phyloP scores from a whole-genome alignment of 2,329 filamentous ascomycete genomes.

The Ilyonectria sp. region DNA sequence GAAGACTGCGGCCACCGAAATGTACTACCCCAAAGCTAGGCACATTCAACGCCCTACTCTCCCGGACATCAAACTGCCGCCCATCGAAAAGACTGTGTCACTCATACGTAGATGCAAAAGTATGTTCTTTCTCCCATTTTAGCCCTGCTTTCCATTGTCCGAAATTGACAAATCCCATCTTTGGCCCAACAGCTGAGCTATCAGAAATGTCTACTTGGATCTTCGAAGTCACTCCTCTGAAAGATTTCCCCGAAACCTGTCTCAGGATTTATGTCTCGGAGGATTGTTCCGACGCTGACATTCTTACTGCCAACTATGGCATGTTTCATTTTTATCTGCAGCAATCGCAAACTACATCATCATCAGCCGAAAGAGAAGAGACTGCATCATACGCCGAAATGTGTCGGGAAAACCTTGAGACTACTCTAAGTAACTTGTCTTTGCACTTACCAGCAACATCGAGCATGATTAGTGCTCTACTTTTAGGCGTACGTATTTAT shows the following conservation, averaged over 20 bases:
- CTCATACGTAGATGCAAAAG: slow-evolving; percentile 40
- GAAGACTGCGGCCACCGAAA: slow-evolving; percentile 45
- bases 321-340: slow-evolving; percentile 51
- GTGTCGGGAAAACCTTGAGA: slow-evolving; percentile 51
- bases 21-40: slow-evolving; percentile 44
- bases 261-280: slow-evolving; percentile 52
- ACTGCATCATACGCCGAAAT: slow-evolving; percentile 41
- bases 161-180: neutral
- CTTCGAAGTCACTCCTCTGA: slow-evolving; percentile 47
- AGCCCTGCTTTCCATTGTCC: no score
- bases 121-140: slow-evolving; percentile 18
- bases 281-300: slow-evolving; percentile 51
- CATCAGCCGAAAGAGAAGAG: slow-evolving; percentile 43
- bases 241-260: slow-evolving; percentile 51
- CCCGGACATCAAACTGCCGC: slow-evolving; percentile 40
- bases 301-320: slow-evolving; percentile 52
- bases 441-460: slow-evolving; percentile 50
- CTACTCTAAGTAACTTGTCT: slow-evolving; percentile 49
- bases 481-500: slow-evolving; percentile 38
- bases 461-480: slow-evolving; percentile 46
- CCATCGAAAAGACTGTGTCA: slow-evolving; percentile 43
- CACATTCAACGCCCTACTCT: slow-evolving; percentile 37
- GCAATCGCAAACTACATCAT: slow-evolving; percentile 11
- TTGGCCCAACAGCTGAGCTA: neutral
- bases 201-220: slow-evolving; percentile 45